A percentile compares a stretch with the other conserved stretches of the same genome.
Conservation (phyloP, 2,329 filamentous ascomycete species). For the Huntiella omanensis region DNA sequence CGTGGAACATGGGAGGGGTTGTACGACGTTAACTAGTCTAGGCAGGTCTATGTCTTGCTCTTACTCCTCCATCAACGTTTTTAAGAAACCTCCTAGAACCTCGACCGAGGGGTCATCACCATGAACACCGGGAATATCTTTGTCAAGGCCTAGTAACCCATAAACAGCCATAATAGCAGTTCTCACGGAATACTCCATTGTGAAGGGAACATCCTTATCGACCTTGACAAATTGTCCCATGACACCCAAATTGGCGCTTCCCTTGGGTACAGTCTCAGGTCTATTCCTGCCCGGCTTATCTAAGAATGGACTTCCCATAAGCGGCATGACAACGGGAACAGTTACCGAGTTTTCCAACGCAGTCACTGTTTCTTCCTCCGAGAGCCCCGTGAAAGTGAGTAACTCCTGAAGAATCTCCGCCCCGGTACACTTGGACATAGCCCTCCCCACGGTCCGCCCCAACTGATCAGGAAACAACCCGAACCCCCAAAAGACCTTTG, state of each 20-base stretch:
- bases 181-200: constrained; percentile 19
- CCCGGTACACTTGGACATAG: constrained; percentile 22
- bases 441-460: constrained; percentile 22
- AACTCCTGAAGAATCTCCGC: constrained; percentile 22
- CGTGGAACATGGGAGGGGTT: no score
- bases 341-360: constrained; percentile 13
- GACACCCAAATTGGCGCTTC: constrained; percentile 21
- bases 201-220: constrained; percentile 18
- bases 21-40: no score
- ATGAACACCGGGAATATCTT: constrained; percentile 16
- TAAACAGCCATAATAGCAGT: constrained; percentile 21
- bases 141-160: constrained; percentile 14
- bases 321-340: constrained; percentile 22
- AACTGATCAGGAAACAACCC: constrained; percentile 19
- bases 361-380: constrained; percentile 14
- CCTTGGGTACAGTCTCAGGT: constrained; percentile 20
- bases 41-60: no score
- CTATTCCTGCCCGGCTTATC: constrained; percentile 19
- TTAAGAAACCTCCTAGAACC: constrained; percentile 12
- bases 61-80: constrained; percentile 10
- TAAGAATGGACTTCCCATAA: constrained; percentile 21
- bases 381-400: constrained; percentile 20
- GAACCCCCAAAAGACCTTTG: constrained; percentile 23
- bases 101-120: constrained; percentile 12
- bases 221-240: constrained; percentile 25